Percentiles rank a stretch among this genome's conserved stretches.
Evolutionary conservation across 768 basidiomycete genomes (phyloP).

Genomic region (Pulveroboletus ravenelii): DNA sequence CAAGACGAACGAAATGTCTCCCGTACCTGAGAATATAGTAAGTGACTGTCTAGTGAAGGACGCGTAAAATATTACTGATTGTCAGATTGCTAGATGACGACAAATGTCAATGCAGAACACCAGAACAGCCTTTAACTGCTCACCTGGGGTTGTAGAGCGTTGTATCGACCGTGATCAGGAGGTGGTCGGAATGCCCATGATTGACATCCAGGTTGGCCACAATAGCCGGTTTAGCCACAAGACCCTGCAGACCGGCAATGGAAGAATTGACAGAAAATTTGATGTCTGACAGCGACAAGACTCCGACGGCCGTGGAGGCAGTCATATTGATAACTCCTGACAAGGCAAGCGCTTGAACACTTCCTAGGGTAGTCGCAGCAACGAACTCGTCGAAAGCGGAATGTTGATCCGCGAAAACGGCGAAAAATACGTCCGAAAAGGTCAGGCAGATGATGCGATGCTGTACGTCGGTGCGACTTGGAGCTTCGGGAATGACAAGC

Average conservation of each 20-base stretch:
- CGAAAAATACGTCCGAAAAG: constrained; percentile 58
- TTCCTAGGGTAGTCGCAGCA: constrained; percentile 51
- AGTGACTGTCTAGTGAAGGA: constrained; percentile 19
- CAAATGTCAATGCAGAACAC: constrained; percentile 1
- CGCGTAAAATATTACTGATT: constrained; percentile 23
- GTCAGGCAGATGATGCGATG: constrained; percentile 55
- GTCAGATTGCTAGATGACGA: constrained; percentile 32
- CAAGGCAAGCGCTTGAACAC: constrained; percentile 42
- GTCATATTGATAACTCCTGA: constrained; percentile 53
- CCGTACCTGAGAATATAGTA: constrained; percentile 48
- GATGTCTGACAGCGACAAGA: constrained; percentile 53
- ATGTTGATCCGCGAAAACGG: constrained; percentile 46
- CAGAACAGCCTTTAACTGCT: constrained; percentile 1
- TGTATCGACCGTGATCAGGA: constrained; percentile 63
- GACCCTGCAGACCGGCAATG: constrained; percentile 61
- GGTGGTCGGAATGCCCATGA: constrained; percentile 59
- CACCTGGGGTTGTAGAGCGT: constrained; percentile 64
- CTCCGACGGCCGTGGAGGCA: constrained; percentile 61
- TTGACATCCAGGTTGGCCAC: constrained; percentile 60
- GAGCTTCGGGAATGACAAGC: constrained; percentile 52
- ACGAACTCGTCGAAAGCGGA: constrained; percentile 57
- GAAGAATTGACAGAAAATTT: constrained; percentile 53
- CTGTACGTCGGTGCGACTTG: constrained; percentile 57
- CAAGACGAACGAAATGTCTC: constrained; percentile 59
- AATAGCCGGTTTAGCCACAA: constrained; percentile 51